Evolutionary conservation across 2,329 filamentous ascomycete species (phyloP).

Genomic region (Alternaria sp.): DNA sequence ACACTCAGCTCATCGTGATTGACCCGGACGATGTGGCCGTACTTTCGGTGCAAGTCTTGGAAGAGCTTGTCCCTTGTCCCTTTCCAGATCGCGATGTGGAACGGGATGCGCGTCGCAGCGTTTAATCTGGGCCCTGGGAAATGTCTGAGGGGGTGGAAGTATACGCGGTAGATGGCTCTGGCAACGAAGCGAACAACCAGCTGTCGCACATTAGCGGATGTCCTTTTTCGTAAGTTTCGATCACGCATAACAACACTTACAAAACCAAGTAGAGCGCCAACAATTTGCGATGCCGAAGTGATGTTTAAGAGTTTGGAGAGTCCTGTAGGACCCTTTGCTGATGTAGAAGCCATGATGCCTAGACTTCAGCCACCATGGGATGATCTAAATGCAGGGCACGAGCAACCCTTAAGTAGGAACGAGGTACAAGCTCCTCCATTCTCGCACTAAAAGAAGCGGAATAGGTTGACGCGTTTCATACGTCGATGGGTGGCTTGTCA

Average conservation of each 20-base stretch:
- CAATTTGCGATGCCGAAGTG: constrained; percentile 8
- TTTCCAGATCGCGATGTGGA: constrained; percentile 29
- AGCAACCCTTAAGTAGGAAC: constrained; percentile 2
- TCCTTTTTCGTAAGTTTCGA: neutral
- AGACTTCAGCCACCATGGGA: neutral
- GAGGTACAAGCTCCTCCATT: neutral
- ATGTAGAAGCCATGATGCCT: constrained; percentile 13
- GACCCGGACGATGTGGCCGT: constrained; percentile 54
- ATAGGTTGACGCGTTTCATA: neutral
- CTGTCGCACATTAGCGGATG: constrained; percentile 17
- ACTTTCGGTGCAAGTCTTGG: constrained; percentile 48
- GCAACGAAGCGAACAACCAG: constrained; percentile 22
- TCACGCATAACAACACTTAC: constrained; percentile 1
- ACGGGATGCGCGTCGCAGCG: constrained; percentile 48
- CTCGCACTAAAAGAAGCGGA: neutral
- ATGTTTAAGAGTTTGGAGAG: constrained; percentile 4
- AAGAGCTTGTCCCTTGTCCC: constrained; percentile 34
- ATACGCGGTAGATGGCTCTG: constrained; percentile 48
- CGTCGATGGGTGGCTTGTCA: neutral
- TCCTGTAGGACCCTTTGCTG: neutral
- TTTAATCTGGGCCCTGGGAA: constrained; percentile 54
- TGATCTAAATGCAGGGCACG: neutral
- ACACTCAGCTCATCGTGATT: constrained; percentile 53
- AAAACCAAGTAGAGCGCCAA: constrained; percentile 9
- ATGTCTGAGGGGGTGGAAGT: constrained; percentile 46